A percentile compares a stretch with the other conserved stretches of the same genome.
Evolutionary conservation across 176 grass and related monocot species (phyloP).

Genomic region (Cenchrus americanus): DNA sequence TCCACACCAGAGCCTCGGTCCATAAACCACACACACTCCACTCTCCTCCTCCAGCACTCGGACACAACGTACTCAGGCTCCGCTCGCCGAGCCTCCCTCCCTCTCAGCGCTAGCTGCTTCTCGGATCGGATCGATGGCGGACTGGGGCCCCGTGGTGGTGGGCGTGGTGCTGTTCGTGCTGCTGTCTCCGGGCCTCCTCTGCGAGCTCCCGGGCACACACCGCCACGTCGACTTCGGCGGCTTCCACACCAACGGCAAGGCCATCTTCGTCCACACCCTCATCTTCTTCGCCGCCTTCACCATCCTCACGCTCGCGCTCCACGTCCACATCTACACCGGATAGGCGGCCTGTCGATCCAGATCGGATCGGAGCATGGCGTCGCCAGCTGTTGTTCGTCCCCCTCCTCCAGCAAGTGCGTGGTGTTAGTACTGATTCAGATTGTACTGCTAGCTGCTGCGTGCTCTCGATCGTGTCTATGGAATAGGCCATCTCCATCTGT

Average conservation of each 20-base stretch:
- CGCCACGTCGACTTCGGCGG: conserved; percentile 65
- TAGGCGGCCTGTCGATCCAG: not conserved
- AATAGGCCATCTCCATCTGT: not conserved
- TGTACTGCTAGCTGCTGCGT: not conserved
- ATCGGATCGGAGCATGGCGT: not conserved
- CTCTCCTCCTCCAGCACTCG: not conserved
- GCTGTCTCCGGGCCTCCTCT: conserved; percentile 61
- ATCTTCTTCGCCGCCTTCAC: conserved; percentile 81
- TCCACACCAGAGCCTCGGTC: too few relatives aligned
- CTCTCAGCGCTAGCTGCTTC: too few relatives aligned
- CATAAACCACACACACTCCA: not conserved
- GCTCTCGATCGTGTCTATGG: too few relatives aligned
- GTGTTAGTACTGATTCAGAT: not conserved
- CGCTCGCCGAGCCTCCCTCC: not conserved
- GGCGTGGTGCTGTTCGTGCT: conserved; percentile 83
- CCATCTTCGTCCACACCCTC: conserved; percentile 79
- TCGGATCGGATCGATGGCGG: conserved; percentile 44
- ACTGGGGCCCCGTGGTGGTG: conserved; percentile 76
- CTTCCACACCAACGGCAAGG: conserved; percentile 80
- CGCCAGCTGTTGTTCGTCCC: too few relatives aligned
- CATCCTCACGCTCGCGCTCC: conserved; percentile 69
- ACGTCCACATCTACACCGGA: conserved; percentile 74
- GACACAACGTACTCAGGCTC: not conserved
- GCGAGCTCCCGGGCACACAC: conserved; percentile 70
- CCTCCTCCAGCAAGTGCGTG: not conserved